These are phyloP conservation scores for Phyllostachys edulis DNA, from an alignment of 176 grass and related monocot genomes.

Conservation along the genomic window DNA sequence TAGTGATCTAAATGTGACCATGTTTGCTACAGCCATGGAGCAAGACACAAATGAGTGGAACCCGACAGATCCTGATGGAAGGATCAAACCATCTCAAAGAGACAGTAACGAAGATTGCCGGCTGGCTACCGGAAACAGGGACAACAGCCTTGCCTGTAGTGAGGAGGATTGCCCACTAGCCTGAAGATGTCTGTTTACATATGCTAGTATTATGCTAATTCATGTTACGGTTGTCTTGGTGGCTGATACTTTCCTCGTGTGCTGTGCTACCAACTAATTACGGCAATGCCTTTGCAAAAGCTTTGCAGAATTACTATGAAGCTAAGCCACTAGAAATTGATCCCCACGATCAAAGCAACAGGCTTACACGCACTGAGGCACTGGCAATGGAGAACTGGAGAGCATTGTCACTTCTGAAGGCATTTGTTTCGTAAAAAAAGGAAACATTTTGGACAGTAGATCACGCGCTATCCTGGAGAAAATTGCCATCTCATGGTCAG, in stretches of 20 bases:
- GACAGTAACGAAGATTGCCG: not conserved
- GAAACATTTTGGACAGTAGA: not conserved
- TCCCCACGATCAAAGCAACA: not conserved
- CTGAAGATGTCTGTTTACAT: not conserved
- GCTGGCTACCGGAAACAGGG: conserved; percentile 10
- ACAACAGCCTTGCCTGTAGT: not conserved
- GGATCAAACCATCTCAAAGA: not conserved
- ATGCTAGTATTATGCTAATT: not conserved
- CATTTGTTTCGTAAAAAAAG: not conserved
- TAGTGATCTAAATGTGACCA: not conserved
- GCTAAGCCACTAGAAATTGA: not conserved
- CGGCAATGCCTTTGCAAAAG: not conserved
- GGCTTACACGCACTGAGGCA: not conserved
- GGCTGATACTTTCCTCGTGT: not conserved
- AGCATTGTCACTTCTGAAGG: not conserved
- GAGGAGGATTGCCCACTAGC: not conserved
- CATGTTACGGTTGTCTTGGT: not conserved
- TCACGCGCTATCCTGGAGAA: not conserved
- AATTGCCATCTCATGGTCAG: not conserved
- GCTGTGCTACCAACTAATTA: not conserved
- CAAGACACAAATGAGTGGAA: not conserved
- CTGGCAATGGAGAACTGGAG: not conserved
- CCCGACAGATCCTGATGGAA: not conserved
- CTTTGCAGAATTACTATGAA: not conserved
- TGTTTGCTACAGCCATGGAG: not conserved